Conservation (phyloP, 2,329 filamentous ascomycete genomes). For the Sclerotinia glacialis region DNA sequence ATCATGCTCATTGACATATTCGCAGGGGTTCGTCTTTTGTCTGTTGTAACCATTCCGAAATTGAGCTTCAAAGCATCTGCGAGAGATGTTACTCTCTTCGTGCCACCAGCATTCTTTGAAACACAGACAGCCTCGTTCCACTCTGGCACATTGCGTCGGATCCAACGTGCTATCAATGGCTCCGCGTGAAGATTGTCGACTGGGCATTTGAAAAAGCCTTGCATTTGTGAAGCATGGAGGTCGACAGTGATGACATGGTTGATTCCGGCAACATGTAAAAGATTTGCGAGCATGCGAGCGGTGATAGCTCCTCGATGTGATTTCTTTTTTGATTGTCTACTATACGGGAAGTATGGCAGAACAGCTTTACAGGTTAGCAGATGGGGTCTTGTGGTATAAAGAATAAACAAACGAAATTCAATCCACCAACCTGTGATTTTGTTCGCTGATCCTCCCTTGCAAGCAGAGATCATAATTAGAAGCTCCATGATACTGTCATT, state of each 20-base stretch:
- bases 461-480: slow-evolving; percentile 97
- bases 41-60: slow-evolving; percentile 93
- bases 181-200: slow-evolving; percentile 98
- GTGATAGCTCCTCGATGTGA: slow-evolving; percentile 94
- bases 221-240: slow-evolving; percentile 96
- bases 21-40: slow-evolving; percentile 60
- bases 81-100: slow-evolving; percentile 92
- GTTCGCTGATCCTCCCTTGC: slow-evolving; percentile 95
- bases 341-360: slow-evolving; percentile 97
- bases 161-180: slow-evolving; percentile 93
- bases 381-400: neutral
- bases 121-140: slow-evolving; percentile 95
- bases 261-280: slow-evolving; percentile 88
- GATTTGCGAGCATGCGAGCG: slow-evolving; percentile 93
- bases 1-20: slow-evolving; percentile 79
- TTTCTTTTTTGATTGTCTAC: slow-evolving; percentile 98
- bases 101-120: slow-evolving; percentile 96
- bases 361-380: slow-evolving; percentile 58
- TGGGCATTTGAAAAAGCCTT: slow-evolving; percentile 96
- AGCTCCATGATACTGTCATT: slow-evolving; percentile 99
- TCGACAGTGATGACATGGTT: slow-evolving; percentile 98
- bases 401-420: neutral
- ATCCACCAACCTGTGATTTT: slow-evolving; percentile 78
- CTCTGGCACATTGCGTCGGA: slow-evolving; percentile 78
- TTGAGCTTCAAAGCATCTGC: slow-evolving; percentile 95